phyloP scores from a whole-genome alignment of 2,329 filamentous ascomycete genomes.

The Orbilia ellipsospora region DNA sequence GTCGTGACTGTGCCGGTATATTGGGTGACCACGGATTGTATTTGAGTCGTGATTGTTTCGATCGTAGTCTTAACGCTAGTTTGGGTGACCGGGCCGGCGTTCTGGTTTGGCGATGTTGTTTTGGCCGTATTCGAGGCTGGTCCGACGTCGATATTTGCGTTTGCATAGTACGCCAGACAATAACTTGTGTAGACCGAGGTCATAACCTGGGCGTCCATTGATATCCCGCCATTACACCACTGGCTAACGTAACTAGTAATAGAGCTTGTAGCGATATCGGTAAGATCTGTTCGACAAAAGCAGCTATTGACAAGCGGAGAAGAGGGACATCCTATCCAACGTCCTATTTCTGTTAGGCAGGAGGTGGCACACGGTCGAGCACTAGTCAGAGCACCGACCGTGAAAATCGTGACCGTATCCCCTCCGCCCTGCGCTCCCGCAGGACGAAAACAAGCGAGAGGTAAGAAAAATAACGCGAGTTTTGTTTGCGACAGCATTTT shows the following conservation, averaged over 20 bases:
- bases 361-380: conserved; percentile 28
- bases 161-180: conserved; percentile 10
- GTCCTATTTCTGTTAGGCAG: conserved; percentile 9
- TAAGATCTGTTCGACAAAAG: conserved; percentile 45
- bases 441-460: background rate
- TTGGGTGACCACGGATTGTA: conserved; percentile 14
- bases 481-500: background rate
- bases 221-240: conserved; percentile 21
- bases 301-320: conserved; percentile 23
- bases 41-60: conserved; percentile 26
- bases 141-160: background rate
- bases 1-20: conserved; percentile 32
- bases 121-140: conserved; percentile 5
- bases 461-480: background rate
- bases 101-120: conserved; percentile 6
- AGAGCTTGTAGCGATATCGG: conserved; percentile 19
- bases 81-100: background rate
- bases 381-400: background rate
- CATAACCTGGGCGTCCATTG: conserved; percentile 13
- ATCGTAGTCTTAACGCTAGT: conserved; percentile 25
- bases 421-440: conserved; percentile 6
- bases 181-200: conserved; percentile 33
- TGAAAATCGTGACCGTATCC: conserved; percentile 19
- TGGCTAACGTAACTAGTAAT: background rate
- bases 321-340: conserved; percentile 14